Evolutionary conservation across 176 grass and related monocot species (phyloP), one percentile per base, ranked within the genome.

Genomic region (Aechmea fasciata): DNA sequence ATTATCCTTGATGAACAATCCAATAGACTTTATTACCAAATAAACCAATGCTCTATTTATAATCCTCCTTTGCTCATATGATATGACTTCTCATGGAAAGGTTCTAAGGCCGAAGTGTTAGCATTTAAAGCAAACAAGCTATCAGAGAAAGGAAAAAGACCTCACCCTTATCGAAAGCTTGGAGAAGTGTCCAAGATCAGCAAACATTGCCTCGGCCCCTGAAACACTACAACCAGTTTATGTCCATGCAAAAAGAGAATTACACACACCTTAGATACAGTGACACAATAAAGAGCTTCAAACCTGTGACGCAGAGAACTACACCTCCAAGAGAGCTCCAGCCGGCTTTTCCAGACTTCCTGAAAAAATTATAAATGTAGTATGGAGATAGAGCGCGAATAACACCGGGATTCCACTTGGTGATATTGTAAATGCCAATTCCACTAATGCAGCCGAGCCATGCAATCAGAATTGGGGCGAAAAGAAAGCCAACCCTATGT

Each of bases 141-240:
- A 65, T 57, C 41, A 70, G 29, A 5, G 25, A 76, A 63, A 69
- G 55, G 0, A 52, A 69, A 9, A 19, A 15, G 13, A 10, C 49
- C 59, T 69, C 71, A 87, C 84, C 84, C 90, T 87, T 12, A 94
- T 68, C 23, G 90, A 89, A 68, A 84, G 71, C 52, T 94, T 94
- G 49, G 90, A 94, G 75, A 94, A 94, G 70, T 94, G 90, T 11
- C 92, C 92, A 18, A 96, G 88, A 52, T 96, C 92, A 64, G 92
- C 92, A 87, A 96, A 96, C 92, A 96, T 91, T 17, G 92, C 85
- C 78, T 96, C 92, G 68, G 83, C 92, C 74, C 92, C 92, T 96
- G 72, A 71, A 66, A 80, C 75, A 47, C 5, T 48, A 49, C 5
- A 66, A 22, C 11, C 62, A 11, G 47, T 48, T 64, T 65, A 52